Percentiles rank a stretch among this genome's conserved stretches.
Conservation (phyloP, 768 basidiomycete species). For the Lentinula sp. region DNA sequence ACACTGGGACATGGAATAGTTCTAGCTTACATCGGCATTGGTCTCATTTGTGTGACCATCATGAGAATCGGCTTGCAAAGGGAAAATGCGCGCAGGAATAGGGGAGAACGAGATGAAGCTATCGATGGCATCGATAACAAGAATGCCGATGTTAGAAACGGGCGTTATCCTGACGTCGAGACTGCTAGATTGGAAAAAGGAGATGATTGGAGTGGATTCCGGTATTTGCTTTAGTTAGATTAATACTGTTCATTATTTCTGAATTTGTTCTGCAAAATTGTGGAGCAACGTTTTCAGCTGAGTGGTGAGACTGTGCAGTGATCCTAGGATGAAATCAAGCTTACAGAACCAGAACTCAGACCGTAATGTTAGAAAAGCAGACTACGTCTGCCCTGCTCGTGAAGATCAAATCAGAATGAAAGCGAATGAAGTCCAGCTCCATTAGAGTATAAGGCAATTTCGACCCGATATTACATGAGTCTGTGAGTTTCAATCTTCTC, state of each 20-base stretch:
- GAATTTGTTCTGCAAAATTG: too few species aligned
- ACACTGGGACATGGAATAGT: conserved; percentile 63
- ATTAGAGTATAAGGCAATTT: too few species aligned
- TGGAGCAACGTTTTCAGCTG: too few species aligned
- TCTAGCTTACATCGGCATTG: conserved; percentile 63
- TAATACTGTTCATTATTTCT: neutral
- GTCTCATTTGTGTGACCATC: conserved; percentile 45
- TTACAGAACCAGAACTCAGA: too few species aligned
- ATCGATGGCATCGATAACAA: conserved; percentile 44
- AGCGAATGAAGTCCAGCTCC: too few species aligned
- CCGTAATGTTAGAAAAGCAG: too few species aligned
- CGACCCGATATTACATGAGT: too few species aligned
- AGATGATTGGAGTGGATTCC: conserved; percentile 73
- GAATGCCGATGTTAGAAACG: conserved; percentile 43
- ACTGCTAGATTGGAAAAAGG: conserved; percentile 59
- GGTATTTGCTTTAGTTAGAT: conserved; percentile 29
- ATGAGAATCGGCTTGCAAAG: conserved; percentile 41
- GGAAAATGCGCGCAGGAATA: conserved; percentile 60
- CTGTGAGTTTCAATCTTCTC: too few species aligned
- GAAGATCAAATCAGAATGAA: too few species aligned
- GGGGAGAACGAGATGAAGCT: conserved; percentile 63
- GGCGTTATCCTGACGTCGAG: conserved; percentile 44
- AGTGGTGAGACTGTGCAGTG: too few species aligned
- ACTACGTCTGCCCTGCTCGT: too few species aligned
- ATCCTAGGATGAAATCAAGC: too few species aligned